These are phyloP conservation scores for Ceratobasidium sp. DNA, from an alignment of 1,284 basidiomycete species.

Conservation along the genomic window DNA sequence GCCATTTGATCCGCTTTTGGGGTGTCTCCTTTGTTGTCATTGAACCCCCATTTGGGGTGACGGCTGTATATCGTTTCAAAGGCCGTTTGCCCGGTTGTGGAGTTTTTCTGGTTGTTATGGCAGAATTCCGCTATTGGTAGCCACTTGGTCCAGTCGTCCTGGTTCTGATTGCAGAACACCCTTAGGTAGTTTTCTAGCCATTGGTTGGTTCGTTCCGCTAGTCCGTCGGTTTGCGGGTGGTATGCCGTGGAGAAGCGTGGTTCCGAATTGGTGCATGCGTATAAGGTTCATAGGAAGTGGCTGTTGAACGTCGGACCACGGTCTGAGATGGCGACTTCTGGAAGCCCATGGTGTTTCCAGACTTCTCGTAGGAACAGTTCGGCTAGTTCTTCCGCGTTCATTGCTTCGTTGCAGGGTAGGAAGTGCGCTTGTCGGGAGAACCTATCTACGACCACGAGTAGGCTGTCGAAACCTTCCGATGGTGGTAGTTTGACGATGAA, in stretches of 20 bases:
- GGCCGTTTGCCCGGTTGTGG: slow-evolving; percentile 49
- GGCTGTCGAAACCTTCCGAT: slow-evolving; percentile 47
- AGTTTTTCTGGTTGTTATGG: slow-evolving; percentile 44
- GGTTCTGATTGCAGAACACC: slow-evolving; percentile 45
- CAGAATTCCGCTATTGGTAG: slow-evolving; percentile 51
- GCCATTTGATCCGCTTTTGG: too few species aligned
- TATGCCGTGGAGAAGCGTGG: too few species aligned
- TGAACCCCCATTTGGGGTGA: too few species aligned
- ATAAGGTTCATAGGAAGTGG: too few species aligned
- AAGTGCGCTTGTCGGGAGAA: slow-evolving; percentile 51
- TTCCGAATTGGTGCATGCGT: too few species aligned
- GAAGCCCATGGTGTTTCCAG: slow-evolving; percentile 9
- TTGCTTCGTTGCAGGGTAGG: slow-evolving; percentile 49
- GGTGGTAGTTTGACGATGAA: slow-evolving; percentile 51
- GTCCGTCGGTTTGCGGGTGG: too few species aligned
- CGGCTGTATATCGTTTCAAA: slow-evolving; percentile 47
- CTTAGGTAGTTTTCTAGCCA: slow-evolving; percentile 51
- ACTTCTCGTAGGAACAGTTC: slow-evolving; percentile 46
- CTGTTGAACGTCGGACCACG: background rate
- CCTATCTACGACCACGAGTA: slow-evolving; percentile 51
- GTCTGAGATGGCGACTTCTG: too few species aligned
- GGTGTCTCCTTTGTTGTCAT: too few species aligned
- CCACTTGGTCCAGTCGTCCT: slow-evolving; percentile 49
- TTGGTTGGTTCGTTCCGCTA: slow-evolving; percentile 50
- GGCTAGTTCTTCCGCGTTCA: slow-evolving; percentile 41